Percentiles rank a stretch among this genome's conserved stretches.
phyloP scores from a whole-genome alignment of 2,329 filamentous ascomycete genomes.

The Ophiostoma fasciatum region DNA sequence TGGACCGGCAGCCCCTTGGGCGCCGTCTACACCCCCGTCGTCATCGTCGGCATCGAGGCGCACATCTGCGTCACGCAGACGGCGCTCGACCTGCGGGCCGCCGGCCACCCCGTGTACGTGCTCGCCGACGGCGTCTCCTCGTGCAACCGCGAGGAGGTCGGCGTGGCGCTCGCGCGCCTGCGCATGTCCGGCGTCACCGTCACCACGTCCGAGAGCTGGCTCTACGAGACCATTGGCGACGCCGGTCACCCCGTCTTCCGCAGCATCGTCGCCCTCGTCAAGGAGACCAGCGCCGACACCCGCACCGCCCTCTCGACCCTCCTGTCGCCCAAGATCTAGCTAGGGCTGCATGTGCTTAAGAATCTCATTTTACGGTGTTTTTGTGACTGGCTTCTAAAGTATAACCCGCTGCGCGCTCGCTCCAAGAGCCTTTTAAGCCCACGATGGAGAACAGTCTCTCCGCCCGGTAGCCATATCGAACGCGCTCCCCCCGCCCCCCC shows the following conservation, averaged over 20 bases:
- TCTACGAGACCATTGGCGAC: conserved; percentile 84
- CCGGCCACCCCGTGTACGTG: conserved; percentile 71
- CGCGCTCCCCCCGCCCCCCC: no score
- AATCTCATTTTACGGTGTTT: not conserved
- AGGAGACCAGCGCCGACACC: conserved; percentile 58
- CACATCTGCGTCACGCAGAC: conserved; percentile 96
- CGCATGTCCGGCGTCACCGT: conserved; percentile 62
- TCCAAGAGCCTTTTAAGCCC: no score
- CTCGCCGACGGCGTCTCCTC: conserved; percentile 82
- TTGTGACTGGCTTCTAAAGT: no score
- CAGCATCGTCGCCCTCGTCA: conserved; percentile 59
- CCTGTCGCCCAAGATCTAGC: conserved; percentile 37
- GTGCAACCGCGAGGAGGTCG: conserved; percentile 70
- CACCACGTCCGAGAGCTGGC: conserved; percentile 75
- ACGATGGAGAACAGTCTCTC: no score
- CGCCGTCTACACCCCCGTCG: conserved; percentile 30
- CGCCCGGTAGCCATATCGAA: no score
- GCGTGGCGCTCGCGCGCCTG: conserved; percentile 62
- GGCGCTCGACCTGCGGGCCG: conserved; percentile 59
- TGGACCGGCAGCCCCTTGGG: conserved; percentile 12
- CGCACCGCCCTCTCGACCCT: conserved; percentile 52
- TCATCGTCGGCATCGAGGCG: conserved; percentile 79
- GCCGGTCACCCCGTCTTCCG: conserved; percentile 60
- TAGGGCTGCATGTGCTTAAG: not conserved
- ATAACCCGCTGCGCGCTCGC: no score